Evolutionary conservation across 345 rosid genomes (phyloP).

Genomic region (Hibiscus syriacus): DNA sequence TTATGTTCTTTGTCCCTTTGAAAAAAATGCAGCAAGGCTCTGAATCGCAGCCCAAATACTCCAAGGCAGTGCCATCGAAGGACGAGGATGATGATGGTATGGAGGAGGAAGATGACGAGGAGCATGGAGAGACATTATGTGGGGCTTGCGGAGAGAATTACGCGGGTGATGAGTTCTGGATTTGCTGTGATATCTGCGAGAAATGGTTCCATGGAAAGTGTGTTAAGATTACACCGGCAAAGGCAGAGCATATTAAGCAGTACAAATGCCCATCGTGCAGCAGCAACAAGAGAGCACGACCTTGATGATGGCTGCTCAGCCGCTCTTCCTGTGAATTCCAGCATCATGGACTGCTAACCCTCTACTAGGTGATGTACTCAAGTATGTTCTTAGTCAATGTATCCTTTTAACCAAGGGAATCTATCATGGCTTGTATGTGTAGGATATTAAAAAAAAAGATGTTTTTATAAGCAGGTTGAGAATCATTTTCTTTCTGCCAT

Average conservation of each 20-base stretch:
- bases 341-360: constrained; percentile 41
- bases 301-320: constrained; percentile 21
- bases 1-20: not conserved
- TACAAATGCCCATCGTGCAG: constrained; percentile 94
- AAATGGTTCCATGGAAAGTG: constrained; percentile 79
- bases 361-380: constrained; percentile 32
- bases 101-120: constrained; percentile 55
- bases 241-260: constrained; percentile 88
- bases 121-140: constrained; percentile 52
- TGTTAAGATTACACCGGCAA: constrained; percentile 84
- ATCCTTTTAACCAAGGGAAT: constrained; percentile 22
- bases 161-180: constrained; percentile 57
- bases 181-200: constrained; percentile 54
- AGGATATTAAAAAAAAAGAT: constrained; percentile 17
- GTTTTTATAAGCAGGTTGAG: constrained; percentile 15
- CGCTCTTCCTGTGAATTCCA: constrained; percentile 22
- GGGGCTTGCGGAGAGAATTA: constrained; percentile 68
- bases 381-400: constrained; percentile 18
- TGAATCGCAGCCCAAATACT: constrained; percentile 42
- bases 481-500: constrained; percentile 12
- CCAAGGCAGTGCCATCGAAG: constrained; percentile 27
- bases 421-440: constrained; percentile 23
- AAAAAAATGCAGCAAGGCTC: constrained; percentile 29
- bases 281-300: constrained; percentile 71
- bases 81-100: constrained; percentile 47